These are phyloP conservation scores for Rhynchosporium agropyri DNA, from an alignment of 2,329 filamentous ascomycete genomes.

Conservation along the genomic window DNA sequence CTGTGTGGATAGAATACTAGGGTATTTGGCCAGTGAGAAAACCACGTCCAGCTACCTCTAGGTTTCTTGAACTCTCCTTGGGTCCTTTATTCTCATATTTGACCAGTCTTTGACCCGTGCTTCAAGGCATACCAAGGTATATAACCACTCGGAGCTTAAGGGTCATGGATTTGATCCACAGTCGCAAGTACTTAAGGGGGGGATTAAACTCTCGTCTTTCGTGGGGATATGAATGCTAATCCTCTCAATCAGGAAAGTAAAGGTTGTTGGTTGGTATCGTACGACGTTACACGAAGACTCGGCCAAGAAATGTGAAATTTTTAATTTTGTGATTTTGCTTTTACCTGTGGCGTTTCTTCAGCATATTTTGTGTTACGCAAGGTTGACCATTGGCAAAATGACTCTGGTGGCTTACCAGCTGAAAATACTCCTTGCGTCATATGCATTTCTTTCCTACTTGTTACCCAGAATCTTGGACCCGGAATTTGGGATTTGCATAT, in stretches of 20 bases:
- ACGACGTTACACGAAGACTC: conserved; percentile 7
- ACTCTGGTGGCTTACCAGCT: conserved; percentile 7
- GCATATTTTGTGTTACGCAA: conserved; percentile 9
- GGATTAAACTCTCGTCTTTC: background rate
- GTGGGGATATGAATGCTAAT: background rate
- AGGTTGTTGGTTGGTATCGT: background rate
- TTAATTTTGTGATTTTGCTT: background rate
- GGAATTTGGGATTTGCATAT: conserved; percentile 4
- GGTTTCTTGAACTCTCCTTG: too few species aligned
- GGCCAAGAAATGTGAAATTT: background rate
- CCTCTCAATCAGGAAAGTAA: background rate
- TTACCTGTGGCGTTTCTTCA: conserved; percentile 14
- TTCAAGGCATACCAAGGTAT: too few species aligned
- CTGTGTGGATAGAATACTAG: too few species aligned
- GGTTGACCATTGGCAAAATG: background rate
- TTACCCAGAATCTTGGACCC: background rate
- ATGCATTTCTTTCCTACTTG: conserved; percentile 7
- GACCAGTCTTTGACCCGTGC: too few species aligned
- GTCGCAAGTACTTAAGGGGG: too few species aligned
- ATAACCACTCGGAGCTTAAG: too few species aligned
- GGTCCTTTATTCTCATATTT: too few species aligned
- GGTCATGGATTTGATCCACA: too few species aligned
- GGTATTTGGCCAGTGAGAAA: too few species aligned
- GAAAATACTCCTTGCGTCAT: conserved; percentile 6
- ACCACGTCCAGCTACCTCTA: too few species aligned